phyloP scores from a whole-genome alignment of 2,329 filamentous ascomycete species.

The Ceratocystis cacaofunesta region DNA sequence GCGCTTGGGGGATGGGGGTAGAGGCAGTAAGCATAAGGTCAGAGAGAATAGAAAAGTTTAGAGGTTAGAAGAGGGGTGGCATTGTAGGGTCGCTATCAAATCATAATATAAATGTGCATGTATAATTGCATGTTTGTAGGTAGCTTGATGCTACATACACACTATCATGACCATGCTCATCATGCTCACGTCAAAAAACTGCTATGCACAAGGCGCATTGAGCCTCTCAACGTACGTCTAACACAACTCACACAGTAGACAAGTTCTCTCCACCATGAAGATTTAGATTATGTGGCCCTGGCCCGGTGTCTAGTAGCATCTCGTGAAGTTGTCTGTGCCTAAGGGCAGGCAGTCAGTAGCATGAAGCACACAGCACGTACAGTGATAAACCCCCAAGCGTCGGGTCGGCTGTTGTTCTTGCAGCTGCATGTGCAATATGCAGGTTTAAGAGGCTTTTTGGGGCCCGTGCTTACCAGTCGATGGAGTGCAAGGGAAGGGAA shows the following conservation, averaged over 20 bases:
- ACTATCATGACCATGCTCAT: neutral
- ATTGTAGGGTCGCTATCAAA: neutral
- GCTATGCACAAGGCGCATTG: conserved; percentile 1
- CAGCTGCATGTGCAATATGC: neutral
- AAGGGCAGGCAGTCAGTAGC: neutral
- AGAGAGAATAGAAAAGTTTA: neutral
- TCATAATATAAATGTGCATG: neutral
- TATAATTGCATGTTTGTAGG: neutral
- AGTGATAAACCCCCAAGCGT: neutral
- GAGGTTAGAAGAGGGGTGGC: neutral
- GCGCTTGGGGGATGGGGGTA: neutral
- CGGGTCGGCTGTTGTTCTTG: conserved; percentile 2
- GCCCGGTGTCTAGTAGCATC: neutral
- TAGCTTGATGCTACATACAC: neutral
- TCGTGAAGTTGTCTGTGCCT: neutral
- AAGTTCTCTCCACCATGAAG: neutral
- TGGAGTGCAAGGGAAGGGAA: neutral
- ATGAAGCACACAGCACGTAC: too few species aligned
- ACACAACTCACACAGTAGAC: neutral
- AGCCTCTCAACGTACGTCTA: neutral
- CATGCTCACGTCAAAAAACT: conserved; percentile 3
- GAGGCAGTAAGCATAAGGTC: neutral
- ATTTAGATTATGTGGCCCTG: neutral
- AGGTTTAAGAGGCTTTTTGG: conserved; percentile 2
- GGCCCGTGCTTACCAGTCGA: neutral